Conservation (phyloP, 2,329 filamentous ascomycete genomes). For the Alternaria sp. region DNA sequence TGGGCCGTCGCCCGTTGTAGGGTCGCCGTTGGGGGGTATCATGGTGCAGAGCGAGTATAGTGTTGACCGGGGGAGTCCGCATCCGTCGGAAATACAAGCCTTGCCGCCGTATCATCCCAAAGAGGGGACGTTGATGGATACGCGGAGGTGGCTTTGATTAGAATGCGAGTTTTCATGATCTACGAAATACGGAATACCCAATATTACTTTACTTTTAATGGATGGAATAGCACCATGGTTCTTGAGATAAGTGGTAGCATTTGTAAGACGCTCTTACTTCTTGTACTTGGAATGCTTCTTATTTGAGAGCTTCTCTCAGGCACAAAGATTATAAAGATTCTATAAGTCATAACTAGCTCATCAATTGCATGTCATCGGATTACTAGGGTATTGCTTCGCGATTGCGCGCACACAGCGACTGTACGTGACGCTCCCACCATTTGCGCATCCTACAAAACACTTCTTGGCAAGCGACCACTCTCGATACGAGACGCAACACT, state of each 20-base stretch:
- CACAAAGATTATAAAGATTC: rapidly evolving
- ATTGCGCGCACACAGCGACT: too few relatives aligned
- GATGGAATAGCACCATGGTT: neutral
- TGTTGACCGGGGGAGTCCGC: neutral
- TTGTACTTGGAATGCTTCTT: too few relatives aligned
- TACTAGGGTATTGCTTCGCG: too few relatives aligned
- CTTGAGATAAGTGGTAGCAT: too few relatives aligned
- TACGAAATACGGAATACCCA: neutral
- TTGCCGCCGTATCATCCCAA: neutral
- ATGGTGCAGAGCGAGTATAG: conserved; percentile 7
- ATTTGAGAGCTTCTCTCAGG: too few relatives aligned
- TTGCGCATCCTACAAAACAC: too few relatives aligned
- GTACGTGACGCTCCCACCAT: too few relatives aligned
- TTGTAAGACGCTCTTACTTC: too few relatives aligned
- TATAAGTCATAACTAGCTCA: too few relatives aligned
- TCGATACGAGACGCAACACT: neutral
- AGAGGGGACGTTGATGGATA: neutral
- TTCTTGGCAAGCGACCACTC: neutral
- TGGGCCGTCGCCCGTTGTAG: neutral
- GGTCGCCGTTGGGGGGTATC: neutral
- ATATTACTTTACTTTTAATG: neutral
- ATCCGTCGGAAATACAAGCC: neutral
- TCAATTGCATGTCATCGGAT: too few relatives aligned
- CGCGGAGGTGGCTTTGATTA: neutral
- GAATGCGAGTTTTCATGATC: neutral